A percentile compares a stretch with the other conserved stretches of the same genome.
These are phyloP conservation scores for Pleurotus sapidus DNA, from an alignment of 768 basidiomycete species.

Conservation along the genomic window DNA sequence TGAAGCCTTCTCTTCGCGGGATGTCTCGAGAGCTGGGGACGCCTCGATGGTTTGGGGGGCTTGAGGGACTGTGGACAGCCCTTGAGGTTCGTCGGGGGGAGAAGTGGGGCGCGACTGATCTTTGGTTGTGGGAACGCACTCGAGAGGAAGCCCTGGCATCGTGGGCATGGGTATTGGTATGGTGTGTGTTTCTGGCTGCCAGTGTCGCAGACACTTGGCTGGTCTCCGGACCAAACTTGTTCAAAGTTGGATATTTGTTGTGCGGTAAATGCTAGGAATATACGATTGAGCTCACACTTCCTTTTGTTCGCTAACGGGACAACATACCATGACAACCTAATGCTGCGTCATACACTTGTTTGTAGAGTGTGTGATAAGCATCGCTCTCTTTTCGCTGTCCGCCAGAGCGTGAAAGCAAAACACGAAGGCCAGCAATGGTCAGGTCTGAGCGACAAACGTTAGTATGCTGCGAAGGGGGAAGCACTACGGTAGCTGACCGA, in stretches of 20 bases:
- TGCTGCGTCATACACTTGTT: constrained; percentile 45
- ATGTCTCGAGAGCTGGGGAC: neutral
- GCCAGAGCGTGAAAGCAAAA: constrained; percentile 51
- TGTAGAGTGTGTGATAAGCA: constrained; percentile 34
- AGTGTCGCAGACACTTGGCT: too few relatives aligned
- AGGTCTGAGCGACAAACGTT: neutral
- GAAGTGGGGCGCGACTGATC: too few relatives aligned
- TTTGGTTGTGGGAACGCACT: too few relatives aligned
- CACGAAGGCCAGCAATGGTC: constrained; percentile 48
- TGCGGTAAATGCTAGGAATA: constrained; percentile 54
- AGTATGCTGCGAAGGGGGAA: neutral
- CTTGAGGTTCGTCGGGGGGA: too few relatives aligned
- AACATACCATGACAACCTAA: constrained; percentile 55
- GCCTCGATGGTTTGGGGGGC: neutral
- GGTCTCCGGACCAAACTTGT: constrained; percentile 27
- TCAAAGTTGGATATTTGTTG: constrained; percentile 52
- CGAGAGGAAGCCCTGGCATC: too few relatives aligned
- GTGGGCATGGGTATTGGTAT: too few relatives aligned
- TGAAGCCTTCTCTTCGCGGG: neutral
- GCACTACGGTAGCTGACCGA: constrained; percentile 43
- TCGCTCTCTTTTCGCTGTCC: constrained; percentile 29
- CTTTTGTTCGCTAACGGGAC: neutral
- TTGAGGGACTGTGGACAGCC: neutral
- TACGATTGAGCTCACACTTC: neutral
- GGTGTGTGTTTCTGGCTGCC: too few relatives aligned